Base-by-base conservation (phyloP, 106 monocot species). In the Triglochin maritima region DNA sequence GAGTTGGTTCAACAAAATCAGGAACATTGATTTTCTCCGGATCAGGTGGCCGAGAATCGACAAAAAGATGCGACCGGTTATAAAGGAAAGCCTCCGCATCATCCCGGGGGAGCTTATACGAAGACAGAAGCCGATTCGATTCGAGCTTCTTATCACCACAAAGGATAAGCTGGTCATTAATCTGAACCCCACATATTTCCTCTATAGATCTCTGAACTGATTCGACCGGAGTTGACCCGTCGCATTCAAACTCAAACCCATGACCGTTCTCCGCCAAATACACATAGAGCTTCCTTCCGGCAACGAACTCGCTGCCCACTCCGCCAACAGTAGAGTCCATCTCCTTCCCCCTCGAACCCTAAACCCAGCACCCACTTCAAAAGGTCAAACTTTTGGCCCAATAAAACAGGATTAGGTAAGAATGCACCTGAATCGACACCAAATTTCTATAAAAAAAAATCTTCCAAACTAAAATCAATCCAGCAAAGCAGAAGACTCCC, bases 161-260 rank as follows among this genome's bases (percentile, higher is more conserved):
- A 17, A 99, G 82, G 62, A 99, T 82, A 17, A 99, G 80, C 73
- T 99, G 92, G 53, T 99, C 98, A 16, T 59, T 44, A 9, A 66
- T 11, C 5, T 57, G 81, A 47, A 99, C 70, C 1, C 82, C 77
- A 44, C 76, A 84, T 46, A 84, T 70, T 3, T 63, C 50, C 62
- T 99, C 80, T 56, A 99, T 79, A 4, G 81, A 72, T 15, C 78
- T 62, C 75, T 88, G 86, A 50, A 99, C 77, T 5, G 74, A 72
- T 49, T 84, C 89, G 11, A 99, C 84, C 13, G 68, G 62, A 11
- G 92, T 99, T 5, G 84, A 72, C 15, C 82, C 88, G 41, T 89
- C 83, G 75, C 98, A 99, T 44, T 84, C 82, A 57, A 99, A 86
- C 80, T 92, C 89, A 52, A 92, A 87, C 76, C 84, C 92, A 67